Evolutionary conservation across 1,284 basidiomycete species (phyloP).

Genomic region (Pulchroboletus neoregius): DNA sequence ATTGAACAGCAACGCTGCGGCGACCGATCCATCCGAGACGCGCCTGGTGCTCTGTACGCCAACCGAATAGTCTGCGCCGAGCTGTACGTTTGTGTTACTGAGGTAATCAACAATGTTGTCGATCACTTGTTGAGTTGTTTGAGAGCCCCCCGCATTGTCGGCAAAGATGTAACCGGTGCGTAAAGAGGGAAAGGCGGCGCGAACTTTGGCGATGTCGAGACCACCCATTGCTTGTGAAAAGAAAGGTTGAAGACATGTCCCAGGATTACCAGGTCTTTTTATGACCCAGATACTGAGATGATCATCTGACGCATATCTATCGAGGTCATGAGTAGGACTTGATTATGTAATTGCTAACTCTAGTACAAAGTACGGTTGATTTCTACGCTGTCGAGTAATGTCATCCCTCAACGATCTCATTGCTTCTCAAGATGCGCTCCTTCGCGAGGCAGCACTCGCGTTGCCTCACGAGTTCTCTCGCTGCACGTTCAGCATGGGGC

Average conservation of each 20-base stretch:
- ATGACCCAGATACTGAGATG: no score
- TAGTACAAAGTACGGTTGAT: not conserved
- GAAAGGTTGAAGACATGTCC: no score
- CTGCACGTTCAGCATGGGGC: slow-evolving; percentile 65
- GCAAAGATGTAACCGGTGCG: slow-evolving; percentile 60
- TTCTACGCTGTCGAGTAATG: no score
- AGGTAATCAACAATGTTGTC: slow-evolving; percentile 65
- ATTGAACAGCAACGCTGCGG: slow-evolving; percentile 60
- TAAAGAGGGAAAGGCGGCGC: slow-evolving; percentile 63
- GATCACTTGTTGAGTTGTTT: slow-evolving; percentile 52
- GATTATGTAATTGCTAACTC: not conserved
- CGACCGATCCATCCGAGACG: slow-evolving; percentile 48
- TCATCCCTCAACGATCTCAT: slow-evolving; percentile 41
- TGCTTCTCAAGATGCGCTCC: slow-evolving; percentile 56
- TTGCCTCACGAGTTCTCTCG: slow-evolving; percentile 72
- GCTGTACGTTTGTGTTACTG: slow-evolving; percentile 66
- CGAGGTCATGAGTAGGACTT: no score
- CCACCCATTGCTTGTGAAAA: slow-evolving; percentile 14
- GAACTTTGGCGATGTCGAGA: slow-evolving; percentile 51
- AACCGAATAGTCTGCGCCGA: slow-evolving; percentile 64
- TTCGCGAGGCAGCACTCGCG: slow-evolving; percentile 65
- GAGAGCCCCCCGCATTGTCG: slow-evolving; percentile 79
- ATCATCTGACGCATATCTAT: no score
- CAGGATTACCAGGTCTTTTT: no score
- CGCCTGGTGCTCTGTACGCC: slow-evolving; percentile 51